phyloP scores from a whole-genome alignment of 768 basidiomycete species.

The Hemileccinum impolitum region DNA sequence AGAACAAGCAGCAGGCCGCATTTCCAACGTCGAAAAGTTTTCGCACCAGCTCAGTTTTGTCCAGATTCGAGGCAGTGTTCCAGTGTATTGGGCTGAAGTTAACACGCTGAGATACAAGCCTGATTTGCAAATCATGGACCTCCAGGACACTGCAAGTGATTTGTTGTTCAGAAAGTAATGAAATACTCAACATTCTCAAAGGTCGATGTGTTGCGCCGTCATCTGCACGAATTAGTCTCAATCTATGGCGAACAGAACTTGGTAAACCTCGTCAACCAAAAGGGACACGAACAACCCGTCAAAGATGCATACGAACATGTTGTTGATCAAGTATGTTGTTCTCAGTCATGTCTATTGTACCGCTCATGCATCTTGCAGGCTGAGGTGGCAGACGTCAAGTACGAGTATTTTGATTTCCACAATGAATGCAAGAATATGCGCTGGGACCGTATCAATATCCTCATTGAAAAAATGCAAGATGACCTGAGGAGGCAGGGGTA shows the following conservation, averaged over 20 bases:
- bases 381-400: constrained; percentile 66
- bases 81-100: constrained; percentile 95
- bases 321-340: constrained; percentile 52
- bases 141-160: constrained; percentile 71
- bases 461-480: constrained; percentile 73
- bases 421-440: constrained; percentile 92
- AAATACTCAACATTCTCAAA: constrained; percentile 28
- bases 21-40: constrained; percentile 43
- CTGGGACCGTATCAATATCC: constrained; percentile 85
- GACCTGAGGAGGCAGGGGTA: constrained; percentile 71
- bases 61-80: constrained; percentile 91
- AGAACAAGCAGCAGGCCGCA: constrained; percentile 41
- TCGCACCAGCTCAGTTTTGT: constrained; percentile 78
- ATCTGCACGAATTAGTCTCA: constrained; percentile 69
- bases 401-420: constrained; percentile 98
- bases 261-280: constrained; percentile 92
- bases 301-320: constrained; percentile 93
- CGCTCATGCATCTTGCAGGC: constrained; percentile 37
- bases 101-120: constrained; percentile 96
- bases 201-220: constrained; percentile 67
- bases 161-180: neutral
- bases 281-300: constrained; percentile 87
- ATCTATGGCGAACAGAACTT: constrained; percentile 76
- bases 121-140: constrained; percentile 94
- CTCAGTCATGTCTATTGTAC: neutral